These are phyloP conservation scores for Polysphondylium violaceum DNA, from an alignment of 78 protist species.

Conservation along the genomic window DNA sequence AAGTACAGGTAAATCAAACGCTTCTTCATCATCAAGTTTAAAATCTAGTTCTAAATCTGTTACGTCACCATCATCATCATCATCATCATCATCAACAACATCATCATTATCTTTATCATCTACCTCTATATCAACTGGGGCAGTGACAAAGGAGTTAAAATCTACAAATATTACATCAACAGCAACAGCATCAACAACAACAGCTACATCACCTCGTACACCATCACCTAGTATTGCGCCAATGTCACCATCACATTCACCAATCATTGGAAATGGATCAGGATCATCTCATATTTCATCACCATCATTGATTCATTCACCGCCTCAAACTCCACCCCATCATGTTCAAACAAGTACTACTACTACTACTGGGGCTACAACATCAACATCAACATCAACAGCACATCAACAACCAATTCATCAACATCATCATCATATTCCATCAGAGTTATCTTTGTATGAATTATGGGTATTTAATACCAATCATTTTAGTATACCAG, in stretches of 20 bases:
- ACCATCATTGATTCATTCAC: no score
- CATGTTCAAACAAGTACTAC: neutral
- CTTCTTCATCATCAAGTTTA: no score
- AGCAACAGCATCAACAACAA: neutral
- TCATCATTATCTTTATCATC: conserved; percentile 2
- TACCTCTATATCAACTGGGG: neutral
- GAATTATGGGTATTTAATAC: conserved; percentile 63
- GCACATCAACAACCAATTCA: neutral
- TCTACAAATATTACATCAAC: neutral
- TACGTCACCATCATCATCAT: neutral
- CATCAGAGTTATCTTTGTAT: neutral
- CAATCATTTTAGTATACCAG: neutral
- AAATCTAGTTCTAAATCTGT: neutral
- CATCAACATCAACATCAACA: neutral
- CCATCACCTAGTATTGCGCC: neutral
- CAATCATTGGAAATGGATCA: neutral
- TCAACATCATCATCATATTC: neutral
- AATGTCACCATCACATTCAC: neutral
- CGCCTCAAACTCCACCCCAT: neutral
- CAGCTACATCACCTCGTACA: neutral
- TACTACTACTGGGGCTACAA: neutral
- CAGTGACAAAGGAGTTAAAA: neutral
- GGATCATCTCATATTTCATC: neutral
- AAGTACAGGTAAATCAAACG: neutral
- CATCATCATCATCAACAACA: neutral